Percentiles rank a stretch among this genome's conserved stretches.
Evolutionary conservation across 805 yeast species (phyloP).

Genomic region (Kuraishia piskuri): DNA sequence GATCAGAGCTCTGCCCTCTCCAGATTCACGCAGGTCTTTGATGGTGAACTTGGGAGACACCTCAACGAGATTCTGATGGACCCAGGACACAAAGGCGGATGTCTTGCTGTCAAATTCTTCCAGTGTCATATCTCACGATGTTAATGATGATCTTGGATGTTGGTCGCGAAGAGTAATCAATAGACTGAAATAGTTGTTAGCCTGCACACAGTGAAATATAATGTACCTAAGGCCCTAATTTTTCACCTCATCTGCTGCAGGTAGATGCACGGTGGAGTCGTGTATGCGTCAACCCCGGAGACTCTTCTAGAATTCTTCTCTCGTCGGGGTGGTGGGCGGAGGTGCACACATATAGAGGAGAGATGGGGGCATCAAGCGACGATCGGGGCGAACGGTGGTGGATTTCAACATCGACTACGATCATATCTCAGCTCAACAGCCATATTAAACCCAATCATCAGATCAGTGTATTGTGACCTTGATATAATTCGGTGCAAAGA

Average conservation of each 20-base stretch:
- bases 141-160: no score
- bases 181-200: no score
- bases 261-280: neutral
- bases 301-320: neutral
- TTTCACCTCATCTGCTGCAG: neutral
- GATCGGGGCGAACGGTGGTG: neutral
- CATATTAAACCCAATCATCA: no score
- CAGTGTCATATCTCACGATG: no score
- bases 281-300: neutral
- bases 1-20: constrained; percentile 74
- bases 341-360: neutral
- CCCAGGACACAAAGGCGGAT: constrained; percentile 34
- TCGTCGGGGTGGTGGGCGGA: neutral
- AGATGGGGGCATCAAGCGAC: neutral
- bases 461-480: no score
- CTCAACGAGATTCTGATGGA: constrained; percentile 28
- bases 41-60: constrained; percentile 52
- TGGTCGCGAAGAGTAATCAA: no score
- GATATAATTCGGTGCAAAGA: constrained; percentile 8
- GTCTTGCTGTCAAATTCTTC: constrained; percentile 20
- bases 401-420: neutral
- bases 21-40: constrained; percentile 44
- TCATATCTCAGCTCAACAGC: no score
- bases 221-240: neutral
- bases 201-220: neutral